phyloP scores from a whole-genome alignment of 805 yeast species.

The Vanderwaltozyma polyspora region DNA sequence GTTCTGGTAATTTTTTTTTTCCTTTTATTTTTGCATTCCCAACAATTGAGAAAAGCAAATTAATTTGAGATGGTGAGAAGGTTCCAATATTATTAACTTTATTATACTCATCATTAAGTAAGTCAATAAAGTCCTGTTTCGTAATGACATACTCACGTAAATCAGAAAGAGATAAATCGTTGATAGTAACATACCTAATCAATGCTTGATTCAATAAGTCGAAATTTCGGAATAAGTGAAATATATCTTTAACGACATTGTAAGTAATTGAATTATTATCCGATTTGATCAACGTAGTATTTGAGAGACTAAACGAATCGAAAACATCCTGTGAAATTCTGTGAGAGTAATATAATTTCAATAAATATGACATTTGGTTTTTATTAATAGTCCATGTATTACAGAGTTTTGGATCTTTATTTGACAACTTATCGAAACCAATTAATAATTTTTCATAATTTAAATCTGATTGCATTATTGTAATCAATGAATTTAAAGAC shows the following conservation, averaged over 20 bases:
- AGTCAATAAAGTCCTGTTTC: slow-evolving; percentile 26
- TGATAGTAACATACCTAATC: slow-evolving; percentile 24
- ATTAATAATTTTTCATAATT: slow-evolving; percentile 27
- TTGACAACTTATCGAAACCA: slow-evolving; percentile 24
- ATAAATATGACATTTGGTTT: slow-evolving; percentile 26
- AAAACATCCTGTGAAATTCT: slow-evolving; percentile 28
- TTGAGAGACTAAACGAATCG: slow-evolving; percentile 26
- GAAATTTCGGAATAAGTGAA: slow-evolving; percentile 30
- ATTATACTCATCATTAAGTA: slow-evolving; percentile 29
- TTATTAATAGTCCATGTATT: slow-evolving; percentile 26
- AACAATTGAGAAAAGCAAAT: slow-evolving; percentile 28
- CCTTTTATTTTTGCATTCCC: slow-evolving; percentile 26
- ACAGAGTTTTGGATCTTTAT: slow-evolving; percentile 18
- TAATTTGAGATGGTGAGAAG: slow-evolving; percentile 33
- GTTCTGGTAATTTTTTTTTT: slow-evolving; percentile 3
- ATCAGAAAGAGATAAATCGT: slow-evolving; percentile 21
- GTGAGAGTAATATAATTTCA: slow-evolving; percentile 29
- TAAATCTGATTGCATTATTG: slow-evolving; percentile 32
- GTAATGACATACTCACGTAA: slow-evolving; percentile 26
- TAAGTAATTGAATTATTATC: slow-evolving; percentile 27
- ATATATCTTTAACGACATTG: slow-evolving; percentile 30
- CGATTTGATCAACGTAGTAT: slow-evolving; percentile 17
- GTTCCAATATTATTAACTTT: slow-evolving; percentile 32
- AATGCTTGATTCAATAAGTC: slow-evolving; percentile 31
- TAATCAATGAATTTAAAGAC: slow-evolving; percentile 30